Evolutionary conservation across 106 monocot genomes (phyloP).

Genomic region (Vanilla planifolia): DNA sequence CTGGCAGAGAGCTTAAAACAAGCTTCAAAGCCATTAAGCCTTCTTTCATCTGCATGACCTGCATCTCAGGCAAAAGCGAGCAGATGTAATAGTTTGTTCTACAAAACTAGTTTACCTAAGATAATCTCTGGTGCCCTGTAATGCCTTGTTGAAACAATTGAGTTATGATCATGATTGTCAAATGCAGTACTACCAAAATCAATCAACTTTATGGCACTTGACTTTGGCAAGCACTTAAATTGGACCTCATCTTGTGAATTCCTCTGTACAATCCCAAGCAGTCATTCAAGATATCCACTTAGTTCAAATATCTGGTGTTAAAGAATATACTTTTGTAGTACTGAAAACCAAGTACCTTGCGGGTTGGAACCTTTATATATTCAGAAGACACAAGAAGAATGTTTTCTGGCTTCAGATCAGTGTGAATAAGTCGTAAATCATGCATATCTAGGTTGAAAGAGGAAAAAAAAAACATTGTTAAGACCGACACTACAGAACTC

Average conservation of each 20-base stretch:
- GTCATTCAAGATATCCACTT: conserved; percentile 38
- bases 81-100: conserved; percentile 28
- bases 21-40: conserved; percentile 1
- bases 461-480: conserved; percentile 24
- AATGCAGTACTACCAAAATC: conserved; percentile 99
- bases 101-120: conserved; percentile 77
- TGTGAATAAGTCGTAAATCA: conserved; percentile 95
- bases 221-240: conserved; percentile 95
- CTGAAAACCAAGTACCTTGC: conserved; percentile 69
- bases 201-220: conserved; percentile 99
- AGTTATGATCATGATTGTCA: conserved; percentile 85
- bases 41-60: conserved; percentile 17
- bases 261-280: conserved; percentile 68
- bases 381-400: conserved; percentile 93
- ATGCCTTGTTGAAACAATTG: conserved; percentile 98
- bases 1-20: background rate
- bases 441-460: conserved; percentile 87
- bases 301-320: conserved; percentile 29
- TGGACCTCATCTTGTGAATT: conserved; percentile 64
- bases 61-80: conserved; percentile 35
- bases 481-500: conserved; percentile 6
- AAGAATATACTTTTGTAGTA: conserved; percentile 30
- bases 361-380: conserved; percentile 69
- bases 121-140: conserved; percentile 99
- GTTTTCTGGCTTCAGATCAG: conserved; percentile 99